A percentile compares a stretch with the other conserved stretches of the same genome.
These are phyloP conservation scores for Colletotrichum graminicola DNA, from an alignment of 2,329 filamentous ascomycete genomes.

Conservation along the genomic window DNA sequence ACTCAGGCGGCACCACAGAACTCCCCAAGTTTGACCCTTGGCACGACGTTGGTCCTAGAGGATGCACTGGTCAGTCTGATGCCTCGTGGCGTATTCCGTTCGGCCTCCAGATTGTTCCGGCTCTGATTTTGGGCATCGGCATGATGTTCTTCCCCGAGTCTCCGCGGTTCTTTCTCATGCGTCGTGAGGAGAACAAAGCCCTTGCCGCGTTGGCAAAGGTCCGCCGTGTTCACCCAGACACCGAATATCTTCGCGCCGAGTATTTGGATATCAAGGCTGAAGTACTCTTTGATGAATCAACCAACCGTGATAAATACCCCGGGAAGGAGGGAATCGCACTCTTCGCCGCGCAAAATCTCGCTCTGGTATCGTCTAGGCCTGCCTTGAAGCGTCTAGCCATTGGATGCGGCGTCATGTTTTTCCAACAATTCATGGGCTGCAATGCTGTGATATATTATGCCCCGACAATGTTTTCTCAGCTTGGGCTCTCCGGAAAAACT, in stretches of 20 bases:
- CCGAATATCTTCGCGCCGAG: conserved; percentile 47
- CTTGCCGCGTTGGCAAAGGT: conserved; percentile 49
- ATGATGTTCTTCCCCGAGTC: conserved; percentile 65
- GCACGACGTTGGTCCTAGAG: conserved; percentile 56
- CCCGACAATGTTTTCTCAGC: background rate
- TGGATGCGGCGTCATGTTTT: background rate
- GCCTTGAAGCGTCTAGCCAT: background rate
- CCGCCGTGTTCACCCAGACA: conserved; percentile 51
- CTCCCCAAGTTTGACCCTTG: conserved; percentile 57
- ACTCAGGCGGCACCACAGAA: conserved; percentile 56
- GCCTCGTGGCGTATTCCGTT: background rate
- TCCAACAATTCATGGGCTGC: conserved; percentile 2
- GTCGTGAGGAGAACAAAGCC: conserved; percentile 50
- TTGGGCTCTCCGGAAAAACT: background rate
- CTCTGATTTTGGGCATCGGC: conserved; percentile 66
- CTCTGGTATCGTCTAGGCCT: background rate
- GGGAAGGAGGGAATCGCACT: background rate
- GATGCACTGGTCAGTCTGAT: background rate
- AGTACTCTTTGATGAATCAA: background rate
- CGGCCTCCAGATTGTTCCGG: conserved; percentile 48
- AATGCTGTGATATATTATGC: background rate
- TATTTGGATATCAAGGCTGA: background rate
- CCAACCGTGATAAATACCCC: background rate
- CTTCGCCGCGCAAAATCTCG: background rate
- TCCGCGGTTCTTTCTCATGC: conserved; percentile 52